Percentiles rank a stretch among this genome's conserved stretches.
Conservation (phyloP, 176 grass and related monocot species). For the Raddia guianensis region DNA sequence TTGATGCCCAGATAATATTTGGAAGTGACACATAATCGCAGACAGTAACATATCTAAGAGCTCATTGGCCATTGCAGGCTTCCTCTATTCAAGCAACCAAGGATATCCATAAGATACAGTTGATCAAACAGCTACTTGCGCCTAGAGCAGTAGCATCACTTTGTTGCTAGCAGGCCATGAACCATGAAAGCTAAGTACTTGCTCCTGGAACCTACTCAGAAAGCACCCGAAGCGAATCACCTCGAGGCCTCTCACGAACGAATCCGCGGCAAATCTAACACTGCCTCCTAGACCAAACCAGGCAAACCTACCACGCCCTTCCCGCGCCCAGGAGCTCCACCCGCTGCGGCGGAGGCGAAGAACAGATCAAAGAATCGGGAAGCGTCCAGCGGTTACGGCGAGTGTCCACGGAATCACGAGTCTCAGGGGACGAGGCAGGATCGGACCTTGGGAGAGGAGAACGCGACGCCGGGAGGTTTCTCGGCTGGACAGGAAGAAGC, state of each 20-base stretch:
- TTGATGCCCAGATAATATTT: background rate
- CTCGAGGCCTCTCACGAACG: background rate
- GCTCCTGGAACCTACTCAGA: background rate
- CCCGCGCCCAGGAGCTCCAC: background rate
- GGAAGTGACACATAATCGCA: background rate
- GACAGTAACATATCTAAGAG: background rate
- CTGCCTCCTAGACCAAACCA: background rate
- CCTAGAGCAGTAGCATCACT: background rate
- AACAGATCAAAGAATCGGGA: background rate
- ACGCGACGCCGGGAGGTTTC: background rate
- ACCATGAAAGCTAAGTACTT: background rate
- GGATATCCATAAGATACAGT: background rate
- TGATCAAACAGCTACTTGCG: background rate
- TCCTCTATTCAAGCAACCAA: background rate
- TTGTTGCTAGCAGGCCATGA: background rate
- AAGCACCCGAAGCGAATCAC: background rate
- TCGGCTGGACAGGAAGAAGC: background rate
- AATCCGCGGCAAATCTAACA: background rate
- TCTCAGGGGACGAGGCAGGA: background rate
- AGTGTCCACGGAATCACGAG: background rate
- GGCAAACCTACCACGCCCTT: background rate
- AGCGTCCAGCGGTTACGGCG: background rate
- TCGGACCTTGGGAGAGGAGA: conserved; percentile 9
- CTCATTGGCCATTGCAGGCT: background rate
- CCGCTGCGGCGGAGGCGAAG: background rate